A percentile compares a stretch with the other conserved stretches of the same genome.
Evolutionary conservation across 352 stramenopile genomes (phyloP).

Genomic region (Phytophthora kernoviae): DNA sequence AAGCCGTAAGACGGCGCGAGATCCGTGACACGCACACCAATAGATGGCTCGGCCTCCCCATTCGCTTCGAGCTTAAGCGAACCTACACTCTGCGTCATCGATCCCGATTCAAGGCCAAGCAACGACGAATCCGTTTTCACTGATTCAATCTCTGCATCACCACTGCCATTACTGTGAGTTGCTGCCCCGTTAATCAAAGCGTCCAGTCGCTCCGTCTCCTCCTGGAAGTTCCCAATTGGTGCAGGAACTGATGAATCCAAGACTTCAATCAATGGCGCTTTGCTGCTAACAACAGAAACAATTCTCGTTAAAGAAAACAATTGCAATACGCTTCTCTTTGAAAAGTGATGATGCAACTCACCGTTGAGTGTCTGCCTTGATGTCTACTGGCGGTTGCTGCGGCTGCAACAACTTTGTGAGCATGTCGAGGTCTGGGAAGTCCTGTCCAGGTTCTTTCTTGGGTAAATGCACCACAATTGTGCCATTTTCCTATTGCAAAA

Average conservation of each 20-base stretch:
- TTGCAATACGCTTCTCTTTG: background rate
- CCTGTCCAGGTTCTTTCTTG: slow-evolving; percentile 86
- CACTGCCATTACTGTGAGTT: background rate
- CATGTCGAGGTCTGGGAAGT: slow-evolving; percentile 94
- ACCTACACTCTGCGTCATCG: slow-evolving; percentile 4
- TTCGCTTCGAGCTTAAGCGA: slow-evolving; percentile 21
- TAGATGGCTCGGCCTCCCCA: slow-evolving; percentile 8
- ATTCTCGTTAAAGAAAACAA: slow-evolving; percentile 1
- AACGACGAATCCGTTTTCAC: slow-evolving; percentile 46
- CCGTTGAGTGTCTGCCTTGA: slow-evolving; percentile 36
- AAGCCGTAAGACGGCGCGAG: slow-evolving; percentile 92
- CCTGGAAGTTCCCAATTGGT: slow-evolving; percentile 26
- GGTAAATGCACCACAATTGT: slow-evolving; percentile 92
- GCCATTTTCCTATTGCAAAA: slow-evolving; percentile 78
- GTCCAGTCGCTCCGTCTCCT: slow-evolving; percentile 27
- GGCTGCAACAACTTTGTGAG: slow-evolving; percentile 91
- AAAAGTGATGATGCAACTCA: slow-evolving; percentile 21
- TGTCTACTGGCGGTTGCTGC: slow-evolving; percentile 45
- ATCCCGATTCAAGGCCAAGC: slow-evolving; percentile 48
- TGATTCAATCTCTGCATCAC: background rate
- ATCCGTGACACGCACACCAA: slow-evolving; percentile 46
- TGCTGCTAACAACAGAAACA: slow-evolving; percentile 24
- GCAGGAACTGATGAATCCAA: slow-evolving; percentile 44
- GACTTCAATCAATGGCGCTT: slow-evolving; percentile 86
- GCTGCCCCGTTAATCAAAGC: slow-evolving; percentile 25